Base-by-base conservation (phyloP, 257 asterid genomes). In the Nicotiana tabacum region DNA sequence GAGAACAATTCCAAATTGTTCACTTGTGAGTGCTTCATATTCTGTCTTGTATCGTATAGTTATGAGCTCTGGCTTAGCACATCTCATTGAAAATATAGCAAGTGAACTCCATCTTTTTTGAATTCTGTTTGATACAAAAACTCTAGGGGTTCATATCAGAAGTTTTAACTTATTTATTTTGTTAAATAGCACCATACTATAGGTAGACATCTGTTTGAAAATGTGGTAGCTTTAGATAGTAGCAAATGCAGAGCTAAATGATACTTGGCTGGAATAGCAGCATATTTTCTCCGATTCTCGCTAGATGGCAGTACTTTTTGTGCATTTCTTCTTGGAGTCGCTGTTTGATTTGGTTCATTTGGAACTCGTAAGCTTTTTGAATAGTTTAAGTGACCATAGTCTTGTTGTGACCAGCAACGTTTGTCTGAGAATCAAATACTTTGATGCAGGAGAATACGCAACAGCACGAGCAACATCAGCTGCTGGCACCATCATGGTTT, bases 401-500 rank as follows among this genome's bases (percentile, higher is more conserved):
- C 80, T 74, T 74, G 80, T 48, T 37, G 62, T 74, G 16, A 74
- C 39, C 39, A 48, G 39, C 13, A 24, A 48, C 2, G 33, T 32
- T 43, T 72, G 78, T 72, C 78, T 70, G 13, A 21, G 32, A 43
- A 43, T 72, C 60, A 7, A 70, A 43, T 77, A 70, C n/a, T 65
- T 82, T 56, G 74, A 46, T 88, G 85, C 90, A 93, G 98, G 98
- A 77, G 97, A 94, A 90, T 90, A 83, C 80, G 98, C 98, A 53
- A 93, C 97, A 21, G 94, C 98, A 3, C 85, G 97, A 81, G 97
- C 93, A 1, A 64, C 97, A 72, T 87, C 98, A 46, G 86, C 97
- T 32, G 94, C 98, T 53, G 93, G 95, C 82, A 94, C 98, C 77
- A 87, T 94, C 81, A 92, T 94, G 98, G 98, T 93, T 77, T 77